These are phyloP conservation scores for Trametes cubensis DNA, from an alignment of 768 basidiomycete genomes.

Conservation along the genomic window DNA sequence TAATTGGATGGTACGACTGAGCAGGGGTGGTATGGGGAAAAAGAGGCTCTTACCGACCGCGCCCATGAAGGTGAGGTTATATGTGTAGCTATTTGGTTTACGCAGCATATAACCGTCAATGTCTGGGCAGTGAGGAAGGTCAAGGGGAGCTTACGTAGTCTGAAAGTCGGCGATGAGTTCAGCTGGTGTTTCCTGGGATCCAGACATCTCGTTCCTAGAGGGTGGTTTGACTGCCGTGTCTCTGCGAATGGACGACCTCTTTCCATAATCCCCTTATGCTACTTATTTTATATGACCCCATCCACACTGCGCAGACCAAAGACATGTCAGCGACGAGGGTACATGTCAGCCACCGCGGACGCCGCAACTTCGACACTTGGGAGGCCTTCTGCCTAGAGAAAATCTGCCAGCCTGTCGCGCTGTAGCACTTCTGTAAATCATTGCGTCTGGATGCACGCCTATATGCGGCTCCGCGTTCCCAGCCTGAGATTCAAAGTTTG, in stretches of 20 bases:
- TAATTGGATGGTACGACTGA: background rate
- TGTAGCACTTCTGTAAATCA: too few species aligned
- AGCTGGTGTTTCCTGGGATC: background rate
- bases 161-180: slow-evolving; percentile 1
- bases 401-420: too few species aligned
- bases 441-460: too few species aligned
- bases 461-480: too few species aligned
- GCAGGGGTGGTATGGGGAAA: background rate
- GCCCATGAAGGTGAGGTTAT: slow-evolving; percentile 3
- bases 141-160: background rate
- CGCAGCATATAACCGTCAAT: too few species aligned
- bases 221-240: background rate
- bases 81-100: background rate
- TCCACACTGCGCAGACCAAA: too few species aligned
- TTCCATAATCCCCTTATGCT: background rate
- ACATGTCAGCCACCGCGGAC: too few species aligned
- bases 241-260: background rate
- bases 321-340: too few species aligned
- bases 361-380: too few species aligned
- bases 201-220: background rate
- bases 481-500: too few species aligned
- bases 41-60: background rate
- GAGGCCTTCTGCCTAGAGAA: too few species aligned
- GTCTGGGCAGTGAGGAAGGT: too few species aligned
- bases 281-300: background rate